A percentile compares a stretch with the other conserved stretches of the same genome.
Conservation (phyloP, 148 eudicot genomes). For the Rhododendron mucronatum region DNA sequence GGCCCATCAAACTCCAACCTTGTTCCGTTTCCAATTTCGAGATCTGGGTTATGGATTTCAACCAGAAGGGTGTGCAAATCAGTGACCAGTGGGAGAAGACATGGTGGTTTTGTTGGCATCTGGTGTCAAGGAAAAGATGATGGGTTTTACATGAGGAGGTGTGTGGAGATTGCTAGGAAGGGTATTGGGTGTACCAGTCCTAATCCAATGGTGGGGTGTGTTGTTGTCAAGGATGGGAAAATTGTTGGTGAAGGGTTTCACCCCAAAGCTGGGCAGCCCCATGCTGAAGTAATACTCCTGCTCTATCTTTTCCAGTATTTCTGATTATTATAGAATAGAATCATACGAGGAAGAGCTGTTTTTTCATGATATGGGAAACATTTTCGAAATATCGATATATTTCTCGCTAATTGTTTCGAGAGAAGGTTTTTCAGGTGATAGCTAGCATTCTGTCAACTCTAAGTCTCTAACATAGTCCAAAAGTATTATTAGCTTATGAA, state of each 20-base stretch:
- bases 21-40: constrained; percentile 11
- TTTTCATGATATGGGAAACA: not conserved
- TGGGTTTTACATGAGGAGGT: constrained; percentile 76
- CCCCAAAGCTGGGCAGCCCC: constrained; percentile 96
- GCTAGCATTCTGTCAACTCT: not conserved
- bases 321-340: not conserved
- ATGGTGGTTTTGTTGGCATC: constrained; percentile 21
- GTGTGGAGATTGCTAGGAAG: constrained; percentile 70
- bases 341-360: not conserved
- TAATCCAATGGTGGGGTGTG: constrained; percentile 98
- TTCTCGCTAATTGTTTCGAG: not conserved
- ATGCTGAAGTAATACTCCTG: constrained; percentile 67
- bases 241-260: constrained; percentile 98
- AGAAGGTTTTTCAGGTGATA: not conserved
- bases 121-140: constrained; percentile 39
- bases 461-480: not conserved
- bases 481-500: not conserved
- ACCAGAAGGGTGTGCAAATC: constrained; percentile 27
- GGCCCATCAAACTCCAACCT: constrained; percentile 8
- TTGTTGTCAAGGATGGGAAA: constrained; percentile 74
- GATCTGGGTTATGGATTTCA: constrained; percentile 32
- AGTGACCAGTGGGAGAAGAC: constrained; percentile 15
- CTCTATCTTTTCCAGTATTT: not conserved
- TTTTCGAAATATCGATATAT: not conserved
- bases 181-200: constrained; percentile 89